phyloP scores from a whole-genome alignment of 2,329 filamentous ascomycete species.

The Trichoderma arundinaceum region DNA sequence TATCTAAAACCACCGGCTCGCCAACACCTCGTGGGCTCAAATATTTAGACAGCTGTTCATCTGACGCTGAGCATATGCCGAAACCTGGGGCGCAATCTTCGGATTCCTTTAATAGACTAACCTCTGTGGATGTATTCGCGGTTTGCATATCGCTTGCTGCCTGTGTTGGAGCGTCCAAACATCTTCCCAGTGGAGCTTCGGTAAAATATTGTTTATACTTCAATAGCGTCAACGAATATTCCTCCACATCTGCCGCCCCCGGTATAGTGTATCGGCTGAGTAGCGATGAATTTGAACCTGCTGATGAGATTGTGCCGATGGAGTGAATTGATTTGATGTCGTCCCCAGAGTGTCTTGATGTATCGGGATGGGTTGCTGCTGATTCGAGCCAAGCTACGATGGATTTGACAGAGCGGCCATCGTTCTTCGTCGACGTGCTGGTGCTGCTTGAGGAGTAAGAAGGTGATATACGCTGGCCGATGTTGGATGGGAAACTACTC shows the following conservation, averaged over 20 bases:
- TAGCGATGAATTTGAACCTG: conserved; percentile 17
- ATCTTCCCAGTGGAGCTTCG: conserved; percentile 41
- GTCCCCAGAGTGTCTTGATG: conserved; percentile 3
- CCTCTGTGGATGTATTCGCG: not conserved
- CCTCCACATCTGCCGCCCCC: conserved; percentile 37
- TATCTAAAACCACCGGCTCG: not conserved
- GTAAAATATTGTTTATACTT: conserved; percentile 44
- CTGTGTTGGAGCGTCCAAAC: conserved; percentile 37
- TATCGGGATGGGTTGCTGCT: conserved; percentile 24
- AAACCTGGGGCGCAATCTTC: not conserved
- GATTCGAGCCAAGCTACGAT: conserved; percentile 44
- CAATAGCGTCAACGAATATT: conserved; percentile 43
- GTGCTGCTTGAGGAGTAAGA: not conserved
- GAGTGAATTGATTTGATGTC: conserved; percentile 24
- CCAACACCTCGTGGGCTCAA: not conserved
- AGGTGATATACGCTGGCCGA: conserved; percentile 35
- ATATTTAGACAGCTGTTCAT: not conserved
- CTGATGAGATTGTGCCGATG: conserved; percentile 22
- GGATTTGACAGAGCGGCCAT: conserved; percentile 40
- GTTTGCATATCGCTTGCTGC: not conserved
- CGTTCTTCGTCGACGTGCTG: not conserved
- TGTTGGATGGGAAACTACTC: conserved; percentile 42
- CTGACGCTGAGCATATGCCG: not conserved
- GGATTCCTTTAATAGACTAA: not conserved
- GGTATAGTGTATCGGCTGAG: conserved; percentile 20